These are phyloP conservation scores for Austroboletus rostrupii DNA, from an alignment of 1,284 basidiomycete species.

Conservation along the genomic window DNA sequence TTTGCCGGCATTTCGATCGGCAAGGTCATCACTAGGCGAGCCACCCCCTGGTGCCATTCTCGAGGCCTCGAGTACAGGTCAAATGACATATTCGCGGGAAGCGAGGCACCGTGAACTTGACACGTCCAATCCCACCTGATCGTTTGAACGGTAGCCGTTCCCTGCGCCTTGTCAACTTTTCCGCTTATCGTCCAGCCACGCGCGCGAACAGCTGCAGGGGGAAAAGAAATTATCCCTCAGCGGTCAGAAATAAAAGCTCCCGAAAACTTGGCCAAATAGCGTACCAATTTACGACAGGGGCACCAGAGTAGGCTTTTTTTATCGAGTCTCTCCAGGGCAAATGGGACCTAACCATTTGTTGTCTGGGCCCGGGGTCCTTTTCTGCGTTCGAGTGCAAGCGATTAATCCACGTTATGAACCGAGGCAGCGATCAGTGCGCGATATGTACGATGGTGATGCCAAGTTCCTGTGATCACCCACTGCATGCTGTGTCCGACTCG, in stretches of 20 bases:
- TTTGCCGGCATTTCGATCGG: slow-evolving; percentile 15
- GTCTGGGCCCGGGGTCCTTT: not conserved
- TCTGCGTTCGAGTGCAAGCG: not conserved
- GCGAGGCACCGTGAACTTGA: not conserved
- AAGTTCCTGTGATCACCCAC: not conserved
- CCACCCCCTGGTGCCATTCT: slow-evolving; percentile 5
- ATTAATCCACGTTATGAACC: not conserved
- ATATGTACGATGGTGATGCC: not conserved
- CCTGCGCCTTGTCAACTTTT: slow-evolving; percentile 1
- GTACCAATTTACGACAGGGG: slow-evolving; percentile 13
- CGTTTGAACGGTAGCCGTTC: not conserved
- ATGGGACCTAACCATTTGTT: not conserved
- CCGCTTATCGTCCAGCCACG: not conserved
- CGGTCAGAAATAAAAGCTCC: slow-evolving; percentile 8
- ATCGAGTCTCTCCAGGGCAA: not conserved
- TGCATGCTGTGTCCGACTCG: too few species aligned
- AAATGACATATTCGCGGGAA: slow-evolving; percentile 22
- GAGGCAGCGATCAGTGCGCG: too few species aligned
- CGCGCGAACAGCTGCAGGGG: not conserved
- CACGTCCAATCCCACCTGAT: not conserved
- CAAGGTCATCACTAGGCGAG: slow-evolving; percentile 5
- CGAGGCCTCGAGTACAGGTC: slow-evolving; percentile 11
- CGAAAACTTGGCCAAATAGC: slow-evolving; percentile 2
- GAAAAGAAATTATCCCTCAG: not conserved
- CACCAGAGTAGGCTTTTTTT: slow-evolving; percentile 8